These are phyloP conservation scores for Microcyclosporella mali DNA, from an alignment of 2,329 filamentous ascomycete species.

Conservation along the genomic window DNA sequence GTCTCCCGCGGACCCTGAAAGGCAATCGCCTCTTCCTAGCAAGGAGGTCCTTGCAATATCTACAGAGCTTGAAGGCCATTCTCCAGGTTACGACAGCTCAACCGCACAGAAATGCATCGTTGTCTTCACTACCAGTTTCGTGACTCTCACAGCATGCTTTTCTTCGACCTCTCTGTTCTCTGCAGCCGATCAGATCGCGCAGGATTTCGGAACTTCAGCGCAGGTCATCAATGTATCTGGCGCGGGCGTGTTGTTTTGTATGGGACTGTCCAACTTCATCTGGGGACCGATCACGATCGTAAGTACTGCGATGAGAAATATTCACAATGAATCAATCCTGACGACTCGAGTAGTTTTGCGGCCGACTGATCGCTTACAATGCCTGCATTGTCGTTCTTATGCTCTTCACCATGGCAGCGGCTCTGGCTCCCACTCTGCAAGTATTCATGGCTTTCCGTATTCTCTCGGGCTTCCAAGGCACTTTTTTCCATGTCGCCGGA, in stretches of 20 bases:
- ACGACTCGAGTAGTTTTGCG: constrained; percentile 27
- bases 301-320: constrained; percentile 8
- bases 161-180: constrained; percentile 66
- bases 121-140: constrained; percentile 62
- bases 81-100: constrained; percentile 15
- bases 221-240: constrained; percentile 66
- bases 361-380: constrained; percentile 44
- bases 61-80: constrained; percentile 2
- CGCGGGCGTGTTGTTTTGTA: constrained; percentile 62
- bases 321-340: not conserved
- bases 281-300: constrained; percentile 58
- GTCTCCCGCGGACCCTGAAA: constrained; percentile 2
- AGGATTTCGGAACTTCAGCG: constrained; percentile 56
- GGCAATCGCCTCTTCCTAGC: constrained; percentile 5
- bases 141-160: constrained; percentile 65
- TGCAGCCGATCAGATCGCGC: constrained; percentile 64
- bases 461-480: constrained; percentile 67
- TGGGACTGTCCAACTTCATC: constrained; percentile 61
- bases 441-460: constrained; percentile 66
- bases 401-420: constrained; percentile 61
- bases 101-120: constrained; percentile 52
- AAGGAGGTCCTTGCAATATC: not conserved
- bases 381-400: constrained; percentile 57
- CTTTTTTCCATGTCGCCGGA: constrained; percentile 64
- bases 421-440: constrained; percentile 60